Percentiles rank a stretch among this genome's conserved stretches.
phyloP scores from a whole-genome alignment of 331 rosid genomes.

The Telfairia occidentalis region DNA sequence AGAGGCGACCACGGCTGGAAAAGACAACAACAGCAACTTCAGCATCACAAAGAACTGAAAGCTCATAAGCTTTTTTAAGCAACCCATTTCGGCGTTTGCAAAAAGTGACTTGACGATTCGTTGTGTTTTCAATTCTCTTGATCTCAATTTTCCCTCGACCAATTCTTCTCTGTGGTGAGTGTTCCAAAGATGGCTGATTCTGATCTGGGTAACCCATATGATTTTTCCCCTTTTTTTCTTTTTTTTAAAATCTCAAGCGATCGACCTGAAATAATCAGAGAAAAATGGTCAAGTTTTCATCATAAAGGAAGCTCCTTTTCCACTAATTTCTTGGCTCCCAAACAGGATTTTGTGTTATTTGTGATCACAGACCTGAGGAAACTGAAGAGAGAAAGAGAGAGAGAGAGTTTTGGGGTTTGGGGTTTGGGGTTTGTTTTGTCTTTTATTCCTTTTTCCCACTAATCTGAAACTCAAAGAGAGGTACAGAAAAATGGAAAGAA shows the following conservation, averaged over 20 bases:
- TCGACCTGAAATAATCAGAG: not conserved
- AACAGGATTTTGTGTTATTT: not conserved
- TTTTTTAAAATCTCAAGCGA: not conserved
- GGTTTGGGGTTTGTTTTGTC: not conserved
- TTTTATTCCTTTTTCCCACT: not conserved
- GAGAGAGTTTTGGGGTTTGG: not conserved
- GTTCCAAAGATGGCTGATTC: not conserved
- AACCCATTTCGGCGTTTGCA: conserved; percentile 85
- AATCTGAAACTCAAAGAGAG: not conserved
- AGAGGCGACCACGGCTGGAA: conserved; percentile 92
- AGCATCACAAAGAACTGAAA: conserved; percentile 93
- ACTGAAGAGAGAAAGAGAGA: too few species aligned
- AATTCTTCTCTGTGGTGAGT: conserved; percentile 57
- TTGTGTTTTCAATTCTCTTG: conserved; percentile 88
- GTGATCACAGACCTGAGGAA: not conserved
- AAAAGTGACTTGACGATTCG: conserved; percentile 95
- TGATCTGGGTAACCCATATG: not conserved
- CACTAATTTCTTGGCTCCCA: too few species aligned
- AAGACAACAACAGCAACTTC: conserved; percentile 87
- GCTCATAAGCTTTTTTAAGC: conserved; percentile 83
- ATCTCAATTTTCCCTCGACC: conserved; percentile 95
- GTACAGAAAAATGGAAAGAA: not conserved
- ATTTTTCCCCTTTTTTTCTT: too few species aligned
- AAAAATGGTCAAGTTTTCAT: not conserved
- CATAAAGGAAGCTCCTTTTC: not conserved